Conservation (phyloP, 169 alveolate species). For the Eimeria necatrix region DNA sequence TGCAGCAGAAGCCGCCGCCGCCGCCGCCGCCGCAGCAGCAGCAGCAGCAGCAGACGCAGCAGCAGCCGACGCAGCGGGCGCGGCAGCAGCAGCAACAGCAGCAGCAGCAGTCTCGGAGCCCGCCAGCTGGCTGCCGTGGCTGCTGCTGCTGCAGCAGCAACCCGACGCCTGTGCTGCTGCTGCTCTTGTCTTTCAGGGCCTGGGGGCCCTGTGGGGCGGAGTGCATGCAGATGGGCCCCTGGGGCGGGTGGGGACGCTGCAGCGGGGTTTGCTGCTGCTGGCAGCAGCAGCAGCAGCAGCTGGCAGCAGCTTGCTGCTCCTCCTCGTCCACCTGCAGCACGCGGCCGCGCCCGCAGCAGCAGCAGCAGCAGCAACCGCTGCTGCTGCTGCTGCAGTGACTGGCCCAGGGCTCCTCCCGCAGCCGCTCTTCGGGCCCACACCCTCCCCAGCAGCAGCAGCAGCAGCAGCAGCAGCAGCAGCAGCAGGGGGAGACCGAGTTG, state of each 20-base stretch:
- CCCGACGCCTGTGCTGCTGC: conserved; percentile 49
- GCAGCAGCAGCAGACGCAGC: background rate
- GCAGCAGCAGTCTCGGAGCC: conserved; percentile 12
- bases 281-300: background rate
- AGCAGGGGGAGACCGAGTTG: background rate
- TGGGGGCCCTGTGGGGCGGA: background rate
- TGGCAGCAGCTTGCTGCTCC: background rate
- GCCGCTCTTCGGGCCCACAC: background rate
- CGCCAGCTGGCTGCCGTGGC: conserved; percentile 3
- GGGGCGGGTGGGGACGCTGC: background rate
- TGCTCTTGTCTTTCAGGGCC: background rate
- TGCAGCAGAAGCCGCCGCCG: background rate
- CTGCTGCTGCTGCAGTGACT: conserved; percentile 20
- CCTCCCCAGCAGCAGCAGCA: background rate
- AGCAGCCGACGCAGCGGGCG: background rate
- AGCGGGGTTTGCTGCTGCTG: background rate
- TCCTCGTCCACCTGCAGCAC: background rate
- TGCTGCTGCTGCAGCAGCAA: conserved; percentile 43
- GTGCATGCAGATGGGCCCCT: background rate
- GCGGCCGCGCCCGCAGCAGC: background rate
- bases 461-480: conserved; percentile 48
- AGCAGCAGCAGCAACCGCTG: conserved; percentile 16
- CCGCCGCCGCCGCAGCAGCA: background rate
- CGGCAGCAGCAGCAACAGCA: conserved; percentile 19
- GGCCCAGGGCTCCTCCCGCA: too few relatives aligned